Percentiles rank a stretch among this genome's conserved stretches.
phyloP scores from a whole-genome alignment of 371 early-diverging fungal genomes.

The Smittium mucronatum region DNA sequence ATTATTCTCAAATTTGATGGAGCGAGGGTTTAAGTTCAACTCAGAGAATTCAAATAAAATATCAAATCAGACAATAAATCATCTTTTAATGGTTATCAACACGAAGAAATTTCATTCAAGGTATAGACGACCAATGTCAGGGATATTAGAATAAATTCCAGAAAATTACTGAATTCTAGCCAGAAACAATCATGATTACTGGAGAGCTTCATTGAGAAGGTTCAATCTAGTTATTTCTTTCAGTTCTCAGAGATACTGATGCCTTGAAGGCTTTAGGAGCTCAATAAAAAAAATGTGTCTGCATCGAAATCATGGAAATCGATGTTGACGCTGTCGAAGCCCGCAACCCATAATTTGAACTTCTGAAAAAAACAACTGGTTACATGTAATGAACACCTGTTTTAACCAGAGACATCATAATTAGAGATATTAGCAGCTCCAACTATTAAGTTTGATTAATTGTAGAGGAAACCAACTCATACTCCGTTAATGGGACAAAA shows the following conservation, averaged over 20 bases:
- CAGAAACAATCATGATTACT: constrained; percentile 7
- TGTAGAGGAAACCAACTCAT: background rate
- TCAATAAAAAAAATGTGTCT: background rate
- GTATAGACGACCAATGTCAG: background rate
- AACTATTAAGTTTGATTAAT: background rate
- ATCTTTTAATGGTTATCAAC: constrained; percentile 31
- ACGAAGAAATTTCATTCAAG: constrained; percentile 11
- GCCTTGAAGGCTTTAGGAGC: background rate
- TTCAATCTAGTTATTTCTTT: constrained; percentile 4
- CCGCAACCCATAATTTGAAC: constrained; percentile 2
- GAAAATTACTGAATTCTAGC: background rate
- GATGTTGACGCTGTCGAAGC: background rate
- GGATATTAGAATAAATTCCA: background rate
- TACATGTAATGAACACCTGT: background rate
- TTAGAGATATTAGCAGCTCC: background rate
- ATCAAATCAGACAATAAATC: constrained; percentile 29
- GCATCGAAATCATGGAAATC: background rate
- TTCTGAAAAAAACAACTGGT: background rate
- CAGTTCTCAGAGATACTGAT: background rate
- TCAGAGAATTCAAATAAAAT: constrained; percentile 18
- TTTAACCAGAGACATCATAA: background rate
- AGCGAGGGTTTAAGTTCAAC: constrained; percentile 28
- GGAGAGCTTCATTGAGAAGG: constrained; percentile 12
- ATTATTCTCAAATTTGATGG: constrained; percentile 18
- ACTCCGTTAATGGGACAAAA: background rate